Percentiles rank a stretch among this genome's conserved stretches.
Conservation (phyloP, 495 filamentous ascomycete species). For the Hamigera avellanea region DNA sequence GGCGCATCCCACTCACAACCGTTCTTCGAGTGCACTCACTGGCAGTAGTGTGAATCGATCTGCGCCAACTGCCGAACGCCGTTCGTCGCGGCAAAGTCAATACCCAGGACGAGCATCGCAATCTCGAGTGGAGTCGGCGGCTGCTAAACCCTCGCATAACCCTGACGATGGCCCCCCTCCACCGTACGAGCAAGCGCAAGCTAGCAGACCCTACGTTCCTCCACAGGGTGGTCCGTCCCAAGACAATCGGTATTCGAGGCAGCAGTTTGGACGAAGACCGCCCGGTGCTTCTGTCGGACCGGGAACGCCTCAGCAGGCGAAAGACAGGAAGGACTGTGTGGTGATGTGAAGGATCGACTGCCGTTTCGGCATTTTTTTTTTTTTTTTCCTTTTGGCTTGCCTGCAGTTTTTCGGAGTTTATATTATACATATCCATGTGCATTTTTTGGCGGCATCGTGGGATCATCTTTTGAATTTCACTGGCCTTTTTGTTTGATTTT, state of each 20-base stretch:
- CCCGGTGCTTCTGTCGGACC: constrained; percentile 4
- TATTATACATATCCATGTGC: no score
- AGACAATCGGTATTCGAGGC: constrained; percentile 11
- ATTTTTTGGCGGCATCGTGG: no score
- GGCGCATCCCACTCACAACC: constrained; percentile 1
- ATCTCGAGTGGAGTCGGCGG: constrained; percentile 12
- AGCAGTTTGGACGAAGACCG: constrained; percentile 9
- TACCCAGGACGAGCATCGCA: background rate
- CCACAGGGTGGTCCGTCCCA: constrained; percentile 31
- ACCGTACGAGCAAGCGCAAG: constrained; percentile 70
- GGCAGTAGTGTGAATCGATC: background rate
- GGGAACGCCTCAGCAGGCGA: constrained; percentile 11
- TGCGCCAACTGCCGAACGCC: constrained; percentile 1
- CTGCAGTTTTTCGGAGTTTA: no score
- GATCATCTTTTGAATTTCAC: no score
- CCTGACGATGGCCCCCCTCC: constrained; percentile 57
- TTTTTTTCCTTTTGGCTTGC: no score
- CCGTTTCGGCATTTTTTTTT: no score
- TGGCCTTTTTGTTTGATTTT: no score
- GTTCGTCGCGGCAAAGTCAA: constrained; percentile 6
- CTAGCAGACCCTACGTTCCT: constrained; percentile 49
- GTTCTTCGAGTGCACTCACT: constrained; percentile 9
- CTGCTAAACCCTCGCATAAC: constrained; percentile 27
- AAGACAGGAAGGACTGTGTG: constrained; percentile 29
- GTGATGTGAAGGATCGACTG: constrained; percentile 31